Evolutionary conservation across 306 rosid genomes (phyloP), one percentile per base, ranked within the genome.

Genomic region (Adenanthera pavonina): DNA sequence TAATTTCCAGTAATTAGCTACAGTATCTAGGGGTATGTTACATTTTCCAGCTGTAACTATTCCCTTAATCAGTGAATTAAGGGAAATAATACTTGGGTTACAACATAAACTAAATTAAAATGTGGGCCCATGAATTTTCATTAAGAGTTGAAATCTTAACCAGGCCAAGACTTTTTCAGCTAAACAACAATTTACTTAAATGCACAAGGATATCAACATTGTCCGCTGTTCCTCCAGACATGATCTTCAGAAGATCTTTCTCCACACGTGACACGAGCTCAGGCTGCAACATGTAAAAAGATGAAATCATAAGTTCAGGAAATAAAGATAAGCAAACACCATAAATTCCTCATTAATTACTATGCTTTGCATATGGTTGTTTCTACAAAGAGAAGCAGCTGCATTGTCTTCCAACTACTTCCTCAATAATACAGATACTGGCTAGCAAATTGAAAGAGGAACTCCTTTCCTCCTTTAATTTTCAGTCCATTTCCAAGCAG

Each of bases 181-280:
- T 43, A 67, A 80, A 68, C 10, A 65, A 30, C 16, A 61, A 53
- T 62, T 20, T 43, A 20, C 33, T 57, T 41, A 25, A 19, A 75
- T 59, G n/a, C 41, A 11, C 52, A 87, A 94, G 98, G 97, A 91
- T 92, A 91, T 95, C 93, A 34, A 85, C 80, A 86, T 87, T 93
- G 64, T 90, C 97, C 0, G 93, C 87, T 54, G 94, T 85, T 84
- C 98, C 92, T 77, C 97, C 86, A 13, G 96, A 94, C 62, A 90
- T 85, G 71, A 95, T 93, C 69, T 89, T 93, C 82, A 93, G 91
- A 57, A 95, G 88, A 87, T 95, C 98, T 86, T 92, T 92, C 94
- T 93, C 97, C 78, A 93, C 99, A 4, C 94, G 94, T 2, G 92
- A 93, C 38, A 95, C 98, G 72, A 95, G 93, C 91, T 95, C 98